Base-by-base conservation (phyloP, 106 monocot species). In the Apostasia ramifera region DNA sequence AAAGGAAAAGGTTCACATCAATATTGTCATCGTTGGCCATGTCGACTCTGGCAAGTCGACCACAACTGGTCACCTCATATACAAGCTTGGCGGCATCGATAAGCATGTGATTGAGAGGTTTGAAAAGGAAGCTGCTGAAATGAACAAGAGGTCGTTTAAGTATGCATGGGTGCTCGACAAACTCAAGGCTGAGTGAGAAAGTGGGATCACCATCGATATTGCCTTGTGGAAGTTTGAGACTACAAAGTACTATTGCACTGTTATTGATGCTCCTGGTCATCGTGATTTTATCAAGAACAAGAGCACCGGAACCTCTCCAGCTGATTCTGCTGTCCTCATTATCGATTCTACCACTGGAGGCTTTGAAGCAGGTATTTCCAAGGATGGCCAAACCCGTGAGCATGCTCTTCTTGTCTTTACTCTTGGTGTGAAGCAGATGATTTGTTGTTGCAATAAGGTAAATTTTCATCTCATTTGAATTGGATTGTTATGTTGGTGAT, bases 361-460 rank as follows among this genome's bases (percentile, higher is more conserved):
- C 66, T 84, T 84, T 70, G 84, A 84, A 71, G 84, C 84, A 69
- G 84, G 84, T 77, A 80, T 84, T 41, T 84, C 84, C 2, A 80
- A 84, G 84, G 84, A 84, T 70, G 84, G 84, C 4, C 84, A 84
- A 59, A 84, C 84, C 49, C 84, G 84, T 73, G 84, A 84, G 80
- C 84, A 84, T 59, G 84, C 84, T 44, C 55, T 84, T 57, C 84
- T 84, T 65, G 84, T 80, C 67, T 84, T 84, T 76, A 84, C 84
- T 10, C 84, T 84, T 61, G 84, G 84, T 54, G 84, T 84, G 53
- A 84, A 73, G 63, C 84, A 84, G 57, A 84, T 84, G 84, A 84
- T 84, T 67, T 84, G 84, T 54, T 84, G 84, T 52, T 84, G 84
- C 46, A 84, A 84, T 79, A 84, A 84, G 84, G 84, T 82, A 66